These are phyloP conservation scores for Gossypium laxum DNA, from an alignment of 441 rosid genomes.

Conservation along the genomic window DNA sequence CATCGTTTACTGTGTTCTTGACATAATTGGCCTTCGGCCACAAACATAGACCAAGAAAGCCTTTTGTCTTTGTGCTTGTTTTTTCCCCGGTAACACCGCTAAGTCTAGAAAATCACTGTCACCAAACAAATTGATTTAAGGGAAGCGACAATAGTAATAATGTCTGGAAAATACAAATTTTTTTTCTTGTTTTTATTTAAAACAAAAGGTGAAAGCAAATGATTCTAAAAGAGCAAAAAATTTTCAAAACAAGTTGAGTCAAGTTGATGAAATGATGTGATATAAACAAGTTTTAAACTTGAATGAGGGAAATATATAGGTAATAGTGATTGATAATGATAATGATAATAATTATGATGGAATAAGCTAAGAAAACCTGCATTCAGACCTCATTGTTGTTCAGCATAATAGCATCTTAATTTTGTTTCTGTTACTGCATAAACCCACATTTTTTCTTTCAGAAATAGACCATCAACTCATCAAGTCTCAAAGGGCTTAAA, in stretches of 20 bases:
- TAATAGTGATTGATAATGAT: no score
- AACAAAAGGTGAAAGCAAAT: no score
- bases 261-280: no score
- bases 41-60: background rate
- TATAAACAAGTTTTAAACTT: no score
- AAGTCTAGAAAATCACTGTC: background rate
- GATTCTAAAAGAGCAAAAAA: no score
- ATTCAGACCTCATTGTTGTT: background rate
- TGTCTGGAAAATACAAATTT: no score
- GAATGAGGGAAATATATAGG: no score
- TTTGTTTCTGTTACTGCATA: background rate
- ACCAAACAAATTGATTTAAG: background rate
- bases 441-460: background rate
- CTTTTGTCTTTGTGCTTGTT: no score
- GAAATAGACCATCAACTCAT: background rate
- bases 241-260: no score
- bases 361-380: background rate
- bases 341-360: background rate
- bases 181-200: no score
- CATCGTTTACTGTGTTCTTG: background rate
- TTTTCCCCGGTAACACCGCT: background rate
- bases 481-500: background rate
- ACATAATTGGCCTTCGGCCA: background rate
- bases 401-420: background rate
- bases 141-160: no score